A percentile compares a stretch with the other conserved stretches of the same genome.
Conservation (phyloP, 352 stramenopile genomes). For the Hyaloperonospora brassicae region DNA sequence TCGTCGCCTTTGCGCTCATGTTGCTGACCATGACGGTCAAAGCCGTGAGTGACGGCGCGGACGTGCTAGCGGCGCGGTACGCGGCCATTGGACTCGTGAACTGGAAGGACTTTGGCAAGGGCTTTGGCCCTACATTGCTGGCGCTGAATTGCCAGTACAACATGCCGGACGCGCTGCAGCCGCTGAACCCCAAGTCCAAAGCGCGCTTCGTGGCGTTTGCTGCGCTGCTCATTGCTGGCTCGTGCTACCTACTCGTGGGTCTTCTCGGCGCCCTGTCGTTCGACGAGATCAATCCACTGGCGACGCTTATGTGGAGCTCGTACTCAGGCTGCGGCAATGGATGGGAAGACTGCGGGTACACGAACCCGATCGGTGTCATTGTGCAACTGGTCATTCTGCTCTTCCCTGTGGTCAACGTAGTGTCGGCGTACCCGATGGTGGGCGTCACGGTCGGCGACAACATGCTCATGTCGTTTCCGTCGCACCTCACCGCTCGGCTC, state of each 20-base stretch:
- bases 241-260: conserved; percentile 68
- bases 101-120: conserved; percentile 74
- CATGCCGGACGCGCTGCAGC: conserved; percentile 77
- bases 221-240: conserved; percentile 52
- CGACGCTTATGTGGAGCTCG: conserved; percentile 68
- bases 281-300: conserved; percentile 71
- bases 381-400: conserved; percentile 75
- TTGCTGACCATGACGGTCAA: conserved; percentile 70
- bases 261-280: conserved; percentile 68
- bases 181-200: conserved; percentile 57
- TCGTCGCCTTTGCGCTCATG: conserved; percentile 74
- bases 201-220: conserved; percentile 58
- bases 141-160: conserved; percentile 86
- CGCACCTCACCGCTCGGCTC: conserved; percentile 43
- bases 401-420: conserved; percentile 81
- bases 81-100: conserved; percentile 48
- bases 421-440: conserved; percentile 80
- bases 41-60: conserved; percentile 46
- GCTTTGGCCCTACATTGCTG: conserved; percentile 73
- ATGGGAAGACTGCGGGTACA: conserved; percentile 44
- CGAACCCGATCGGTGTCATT: conserved; percentile 42
- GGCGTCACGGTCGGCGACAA: conserved; percentile 79
- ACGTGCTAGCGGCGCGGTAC: conserved; percentile 36
- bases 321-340: conserved; percentile 80
- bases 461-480: conserved; percentile 76